Evolutionary conservation across 1,284 basidiomycete genomes (phyloP).

Genomic region (Irpex lacteus): DNA sequence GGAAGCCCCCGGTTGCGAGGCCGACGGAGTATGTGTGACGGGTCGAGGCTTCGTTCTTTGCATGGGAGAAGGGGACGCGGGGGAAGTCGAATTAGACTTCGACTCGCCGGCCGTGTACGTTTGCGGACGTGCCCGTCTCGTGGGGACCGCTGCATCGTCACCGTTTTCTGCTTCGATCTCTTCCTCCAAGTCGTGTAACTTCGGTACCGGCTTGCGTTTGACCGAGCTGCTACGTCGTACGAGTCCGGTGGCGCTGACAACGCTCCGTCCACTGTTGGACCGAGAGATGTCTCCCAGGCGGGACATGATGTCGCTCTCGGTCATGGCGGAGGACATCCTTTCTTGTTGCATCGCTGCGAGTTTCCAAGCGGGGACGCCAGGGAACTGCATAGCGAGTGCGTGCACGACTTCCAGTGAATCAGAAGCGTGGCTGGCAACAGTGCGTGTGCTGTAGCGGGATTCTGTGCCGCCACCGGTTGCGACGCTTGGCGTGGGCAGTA

Average conservation of each 20-base stretch:
- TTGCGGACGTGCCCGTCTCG: neutral
- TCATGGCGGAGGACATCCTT: conserved; percentile 8
- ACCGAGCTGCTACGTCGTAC: conserved; percentile 18
- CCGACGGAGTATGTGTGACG: neutral
- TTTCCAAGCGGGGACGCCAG: conserved; percentile 37
- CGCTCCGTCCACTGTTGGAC: conserved; percentile 7
- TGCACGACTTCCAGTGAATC: conserved; percentile 43
- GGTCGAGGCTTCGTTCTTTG: neutral
- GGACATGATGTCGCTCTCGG: neutral
- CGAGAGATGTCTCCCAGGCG: conserved; percentile 4
- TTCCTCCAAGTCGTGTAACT: neutral
- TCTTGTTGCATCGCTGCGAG: neutral
- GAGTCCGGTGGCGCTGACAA: conserved; percentile 5
- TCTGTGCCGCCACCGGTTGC: neutral
- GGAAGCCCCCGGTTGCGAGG: neutral
- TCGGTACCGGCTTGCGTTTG: conserved; percentile 20
- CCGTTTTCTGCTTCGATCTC: conserved; percentile 3
- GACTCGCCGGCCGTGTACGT: neutral
- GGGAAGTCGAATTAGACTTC: neutral
- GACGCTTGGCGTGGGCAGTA: neutral
- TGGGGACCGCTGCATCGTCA: conserved; percentile 19
- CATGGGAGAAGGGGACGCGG: neutral
- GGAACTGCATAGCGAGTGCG: conserved; percentile 51
- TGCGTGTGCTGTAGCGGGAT: conserved; percentile 6
- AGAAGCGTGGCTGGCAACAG: conserved; percentile 19